Evolutionary conservation across 164 flowering plant species (phyloP), one percentile per base, ranked within the genome.

Genomic region (Tetrastigma voinierianum): DNA sequence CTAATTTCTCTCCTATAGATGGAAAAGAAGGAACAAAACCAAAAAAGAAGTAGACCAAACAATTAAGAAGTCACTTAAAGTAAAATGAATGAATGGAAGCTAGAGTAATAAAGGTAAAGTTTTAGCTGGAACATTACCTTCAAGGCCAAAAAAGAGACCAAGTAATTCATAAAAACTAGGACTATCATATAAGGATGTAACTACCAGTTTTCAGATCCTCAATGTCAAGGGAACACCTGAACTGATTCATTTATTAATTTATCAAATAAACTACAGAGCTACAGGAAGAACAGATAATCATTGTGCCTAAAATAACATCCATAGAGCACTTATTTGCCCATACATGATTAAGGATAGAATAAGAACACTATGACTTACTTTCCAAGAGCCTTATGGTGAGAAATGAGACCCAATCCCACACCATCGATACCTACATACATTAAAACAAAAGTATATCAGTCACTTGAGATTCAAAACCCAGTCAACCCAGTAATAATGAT

Each of bases 351-450:
- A 58, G 25, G 14, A 18, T 9, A 60, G 25, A 25, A 15, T 19
- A 47, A 62, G 8, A 12, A 48, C 20, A 21, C n/a, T 17, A 32
- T 10, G 51, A 75, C 86, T 79, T 76, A 88, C 94, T 77, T 87
- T 46, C 96, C 92, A 62, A 90, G 88, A 72, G 93, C 67, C 70
- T 83, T 82, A 56, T 88, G 91, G 74, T 90, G 96, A 83, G 87
- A 74, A 69, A 77, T 77, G 55, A 90, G 93, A 52, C 90, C 93
- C 76, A 82, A 67, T 11, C 96, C 96, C 65, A 83, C 68, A 32
- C 96, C 94, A 81, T 90, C 96, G 72, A 88, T 71, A 45, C 96
- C 96, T 90, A 78, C 70, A 74, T 23, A 43, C 43, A 46, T 44
- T 21, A 44, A 70, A 59, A 54, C 46, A 2, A 51, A 45, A 70